phyloP scores from a whole-genome alignment of 192 early-diverging fungal genomes.

The Chytriomyces hyalinus region DNA sequence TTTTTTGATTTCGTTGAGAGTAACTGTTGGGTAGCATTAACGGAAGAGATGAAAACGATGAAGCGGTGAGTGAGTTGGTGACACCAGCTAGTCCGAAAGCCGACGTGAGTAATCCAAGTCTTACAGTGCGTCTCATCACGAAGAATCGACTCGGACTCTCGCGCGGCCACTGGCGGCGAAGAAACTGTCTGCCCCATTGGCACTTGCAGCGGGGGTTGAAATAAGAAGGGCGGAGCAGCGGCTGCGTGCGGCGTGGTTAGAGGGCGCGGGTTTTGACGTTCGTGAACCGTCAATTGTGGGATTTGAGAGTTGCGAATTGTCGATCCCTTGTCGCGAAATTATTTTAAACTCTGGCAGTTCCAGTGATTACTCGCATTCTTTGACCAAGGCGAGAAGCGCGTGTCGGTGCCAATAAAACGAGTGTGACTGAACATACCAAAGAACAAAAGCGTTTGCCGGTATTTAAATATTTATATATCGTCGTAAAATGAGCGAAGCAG shows the following conservation, averaged over 20 bases:
- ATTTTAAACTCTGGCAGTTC: neutral
- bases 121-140: conserved; percentile 34
- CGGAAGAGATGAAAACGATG: neutral
- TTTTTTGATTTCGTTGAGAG: conserved; percentile 49
- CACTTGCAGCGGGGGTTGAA: neutral
- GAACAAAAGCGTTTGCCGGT: too few species aligned
- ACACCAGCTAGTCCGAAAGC: neutral
- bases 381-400: too few species aligned
- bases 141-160: conserved; percentile 4
- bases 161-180: neutral
- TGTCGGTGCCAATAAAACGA: too few species aligned
- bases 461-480: too few species aligned
- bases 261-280: too few species aligned
- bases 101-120: neutral
- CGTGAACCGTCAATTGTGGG: neutral
- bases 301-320: neutral
- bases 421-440: too few species aligned
- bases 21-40: conserved; percentile 29
- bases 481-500: too few species aligned
- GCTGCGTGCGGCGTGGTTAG: neutral
- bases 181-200: conserved; percentile 1
- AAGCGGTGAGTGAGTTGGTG: neutral
- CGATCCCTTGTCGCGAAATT: neutral
- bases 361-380: neutral
- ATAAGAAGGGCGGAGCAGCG: neutral